Evolutionary conservation across 2,329 filamentous ascomycete genomes (phyloP), one percentile per base, ranked within the genome.

Genomic region (Chaetomium strumarium): DNA sequence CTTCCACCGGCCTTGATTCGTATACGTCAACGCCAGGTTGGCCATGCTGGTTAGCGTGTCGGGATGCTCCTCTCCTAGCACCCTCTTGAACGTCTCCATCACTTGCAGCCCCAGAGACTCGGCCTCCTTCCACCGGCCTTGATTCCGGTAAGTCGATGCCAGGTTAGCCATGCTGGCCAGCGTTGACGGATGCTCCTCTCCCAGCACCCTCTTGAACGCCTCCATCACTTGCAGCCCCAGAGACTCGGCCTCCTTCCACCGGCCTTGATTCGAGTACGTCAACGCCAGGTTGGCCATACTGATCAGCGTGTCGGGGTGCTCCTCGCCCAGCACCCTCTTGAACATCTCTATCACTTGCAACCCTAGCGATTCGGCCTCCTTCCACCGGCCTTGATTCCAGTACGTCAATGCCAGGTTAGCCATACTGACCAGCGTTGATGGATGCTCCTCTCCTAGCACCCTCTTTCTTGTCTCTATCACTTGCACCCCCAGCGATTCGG

Each of bases 241-340:
- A 0, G 74, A 79, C 19, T 75, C 63, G 24, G 52, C 46, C 39
- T 58, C 52, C n/a, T 55, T n/a, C 34, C 46, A 46, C 30, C 49
- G 49, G 31, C 55, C 55, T 19, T 57, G 55, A 2, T 41, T 48
- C 30, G 24, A 1, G 33, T 50, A 55, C 40, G 47, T 56, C 37
- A 31, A 47, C 29, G 52, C 19, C 17, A 36, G 34, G 13, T 36
- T 36, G 6, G 6, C 20, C 17, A 42, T 42, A 14, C 40, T 42
- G 40, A 17, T 42, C 8, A 42, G 40, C 8, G 19, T 29, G 17
- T 42, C 19, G 40, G 40, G 40, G n/a, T 42, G 40, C 14, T 36
- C 34, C 11, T 10, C 34, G n/a, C 39, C 39, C 13, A 41, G 39
- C 17, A 19, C 16, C 34, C 5, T 36, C 34, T 36, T 41, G 13